These are phyloP conservation scores for Trifolium pratense DNA, from an alignment of 306 rosid species.

Conservation along the genomic window DNA sequence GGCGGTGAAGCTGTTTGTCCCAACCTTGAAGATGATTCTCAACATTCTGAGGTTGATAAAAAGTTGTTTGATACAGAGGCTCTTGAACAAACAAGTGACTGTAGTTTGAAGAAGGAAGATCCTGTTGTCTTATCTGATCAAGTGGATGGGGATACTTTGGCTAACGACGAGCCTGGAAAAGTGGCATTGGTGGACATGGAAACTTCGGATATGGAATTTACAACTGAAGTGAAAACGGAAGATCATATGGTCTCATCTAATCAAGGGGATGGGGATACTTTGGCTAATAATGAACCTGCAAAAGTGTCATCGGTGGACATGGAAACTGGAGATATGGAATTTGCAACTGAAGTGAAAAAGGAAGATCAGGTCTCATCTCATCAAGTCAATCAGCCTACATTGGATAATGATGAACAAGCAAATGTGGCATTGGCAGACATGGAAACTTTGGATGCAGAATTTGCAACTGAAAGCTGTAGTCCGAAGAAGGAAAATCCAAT, in stretches of 20 bases:
- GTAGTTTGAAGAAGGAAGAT: constrained; percentile 2
- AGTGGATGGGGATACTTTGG: not conserved
- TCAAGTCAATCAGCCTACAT: not conserved
- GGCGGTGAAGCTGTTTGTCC: constrained; percentile 30
- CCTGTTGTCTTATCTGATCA: not conserved
- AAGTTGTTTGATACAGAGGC: constrained; percentile 11
- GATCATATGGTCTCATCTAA: not conserved
- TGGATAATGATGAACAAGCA: not conserved
- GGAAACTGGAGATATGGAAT: constrained; percentile 16
- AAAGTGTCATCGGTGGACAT: not conserved
- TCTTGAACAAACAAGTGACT: constrained; percentile 22
- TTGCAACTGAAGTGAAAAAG: not conserved
- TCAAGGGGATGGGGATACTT: not conserved
- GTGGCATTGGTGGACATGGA: not conserved
- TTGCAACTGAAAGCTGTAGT: not conserved
- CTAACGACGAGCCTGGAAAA: not conserved
- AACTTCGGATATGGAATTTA: constrained; percentile 10
- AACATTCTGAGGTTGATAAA: constrained; percentile 23
- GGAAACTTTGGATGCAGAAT: not conserved
- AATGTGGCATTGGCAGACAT: not conserved
- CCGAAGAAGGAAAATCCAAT: constrained; percentile 9
- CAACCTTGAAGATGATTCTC: constrained; percentile 19
- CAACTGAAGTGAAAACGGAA: not conserved
- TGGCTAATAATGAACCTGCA: not conserved
- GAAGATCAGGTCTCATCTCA: not conserved